Percentiles rank a stretch among this genome's conserved stretches.
Conservation (phyloP, 345 rosid species). For the Brassica cretica region DNA sequence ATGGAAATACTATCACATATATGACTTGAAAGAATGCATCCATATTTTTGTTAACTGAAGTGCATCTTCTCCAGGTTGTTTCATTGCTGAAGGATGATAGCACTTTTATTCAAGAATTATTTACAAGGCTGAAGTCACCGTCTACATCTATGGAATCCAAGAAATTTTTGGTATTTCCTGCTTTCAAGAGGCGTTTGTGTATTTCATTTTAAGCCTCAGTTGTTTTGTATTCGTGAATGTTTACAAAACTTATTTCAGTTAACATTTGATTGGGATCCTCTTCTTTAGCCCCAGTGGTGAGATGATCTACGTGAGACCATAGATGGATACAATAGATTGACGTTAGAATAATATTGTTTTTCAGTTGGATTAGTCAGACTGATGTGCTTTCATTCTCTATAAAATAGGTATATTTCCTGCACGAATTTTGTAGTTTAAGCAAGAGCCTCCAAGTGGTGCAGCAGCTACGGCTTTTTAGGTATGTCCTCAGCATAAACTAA, state of each 20-base stretch:
- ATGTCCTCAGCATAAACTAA: conserved; percentile 28
- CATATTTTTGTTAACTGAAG: conserved; percentile 28
- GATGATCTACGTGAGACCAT: conserved; percentile 14
- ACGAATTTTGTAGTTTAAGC: conserved; percentile 94
- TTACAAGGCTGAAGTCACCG: conserved; percentile 75
- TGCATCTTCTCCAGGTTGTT: conserved; percentile 61
- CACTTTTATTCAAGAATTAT: conserved; percentile 92
- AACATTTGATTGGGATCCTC: conserved; percentile 7
- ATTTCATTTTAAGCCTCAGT: conserved; percentile 7
- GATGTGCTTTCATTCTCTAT: conserved; percentile 29
- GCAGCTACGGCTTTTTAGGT: conserved; percentile 96
- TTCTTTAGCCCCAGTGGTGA: conserved; percentile 10
- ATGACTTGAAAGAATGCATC: conserved; percentile 9
- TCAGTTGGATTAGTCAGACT: conserved; percentile 26
- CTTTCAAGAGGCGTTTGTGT: conserved; percentile 23
- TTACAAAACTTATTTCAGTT: not conserved
- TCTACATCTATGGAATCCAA: conserved; percentile 67
- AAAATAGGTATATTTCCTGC: conserved; percentile 85
- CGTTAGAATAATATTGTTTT: not conserved
- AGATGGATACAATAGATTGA: conserved; percentile 16
- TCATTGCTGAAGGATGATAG: conserved; percentile 90
- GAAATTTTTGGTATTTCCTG: conserved; percentile 81
- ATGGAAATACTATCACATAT: conserved; percentile 10
- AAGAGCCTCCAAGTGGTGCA: conserved; percentile 94
- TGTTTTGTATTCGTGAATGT: conserved; percentile 19